Conservation (phyloP, 1,284 basidiomycete genomes). For the Malassezia brasiliensis region DNA sequence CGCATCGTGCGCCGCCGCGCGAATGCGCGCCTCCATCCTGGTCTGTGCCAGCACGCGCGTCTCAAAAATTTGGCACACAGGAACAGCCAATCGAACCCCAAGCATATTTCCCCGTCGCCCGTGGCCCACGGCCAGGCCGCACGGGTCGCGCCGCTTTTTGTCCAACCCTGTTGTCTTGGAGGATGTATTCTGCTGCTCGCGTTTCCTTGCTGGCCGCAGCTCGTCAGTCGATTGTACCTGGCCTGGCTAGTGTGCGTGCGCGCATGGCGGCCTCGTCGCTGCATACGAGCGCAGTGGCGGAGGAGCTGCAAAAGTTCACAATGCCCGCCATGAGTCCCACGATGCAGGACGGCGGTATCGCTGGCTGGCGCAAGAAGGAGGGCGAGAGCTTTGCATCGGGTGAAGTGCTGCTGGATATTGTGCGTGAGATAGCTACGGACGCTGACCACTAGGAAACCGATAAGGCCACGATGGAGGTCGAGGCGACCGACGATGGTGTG, state of each 20-base stretch:
- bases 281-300: conserved; percentile 56
- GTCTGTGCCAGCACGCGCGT: neutral
- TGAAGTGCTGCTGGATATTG: conserved; percentile 89
- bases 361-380: conserved; percentile 92
- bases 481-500: conserved; percentile 92
- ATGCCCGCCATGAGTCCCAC: conserved; percentile 99
- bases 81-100: no score
- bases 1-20: neutral
- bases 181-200: conserved; percentile 11
- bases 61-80: no score
- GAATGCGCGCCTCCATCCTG: neutral
- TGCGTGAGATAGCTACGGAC: conserved; percentile 50
- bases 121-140: neutral
- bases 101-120: conserved; percentile 10
- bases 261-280: conserved; percentile 1
- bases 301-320: conserved; percentile 76
- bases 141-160: neutral
- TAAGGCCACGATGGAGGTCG: conserved; percentile 98
- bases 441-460: conserved; percentile 72
- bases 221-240: neutral
- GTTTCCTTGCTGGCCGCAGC: conserved; percentile 6
- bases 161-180: neutral
- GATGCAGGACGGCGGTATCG: conserved; percentile 98
- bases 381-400: conserved; percentile 80
- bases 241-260: neutral